Base-by-base conservation (phyloP, 73 alveolate species). In the Paramecium octaurelia region DNA sequence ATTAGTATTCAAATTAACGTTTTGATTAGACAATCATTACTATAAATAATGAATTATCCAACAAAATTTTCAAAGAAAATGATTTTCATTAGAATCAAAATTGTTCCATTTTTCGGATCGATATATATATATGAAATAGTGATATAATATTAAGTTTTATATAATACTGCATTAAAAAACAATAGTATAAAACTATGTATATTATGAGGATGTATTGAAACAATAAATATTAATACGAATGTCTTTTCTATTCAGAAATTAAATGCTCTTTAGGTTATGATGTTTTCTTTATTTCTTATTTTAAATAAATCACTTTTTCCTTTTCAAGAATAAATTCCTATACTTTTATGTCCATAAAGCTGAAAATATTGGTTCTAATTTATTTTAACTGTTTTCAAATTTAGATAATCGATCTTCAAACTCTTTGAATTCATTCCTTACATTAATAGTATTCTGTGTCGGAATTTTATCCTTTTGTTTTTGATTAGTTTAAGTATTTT, bases 321-420 rank as follows among this genome's bases (percentile, higher is more conserved):
- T 64, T 64, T 64, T 64, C 46, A 34, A 64, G 46, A 64, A 10
- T 64, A 64, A 64, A 64, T 64, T 64, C 84, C 48, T 64, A 64
- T 31, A 31, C 27, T 64, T 64, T 34, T 64, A 64, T 1, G 42
- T 11, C 84, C 84, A 64, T 64, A 8, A 64, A 7, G 84, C 24
- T 29, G 84, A 64, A 64, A 64, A 20, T 31, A 27, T 34, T 10
- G 84, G 84, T 64, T 64, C 84, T 64, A 64, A 20, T 64, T 64
- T 64, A 27, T 64, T 64, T 64, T 21, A 31, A 64, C 46, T 64
- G 46, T 31, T 64, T 64, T 64, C 84, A 11, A 64, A 64, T 64
- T 64, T 64, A 64, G 84, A 64, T 64, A 64, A 64, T 1, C 84
- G 84, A 64, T 64, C 84, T 64, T 64, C 84, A 64, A 64, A 64